Percentiles rank a stretch among this genome's conserved stretches.
phyloP scores from a whole-genome alignment of 352 stramenopile genomes.

The Phytophthora constricta region DNA sequence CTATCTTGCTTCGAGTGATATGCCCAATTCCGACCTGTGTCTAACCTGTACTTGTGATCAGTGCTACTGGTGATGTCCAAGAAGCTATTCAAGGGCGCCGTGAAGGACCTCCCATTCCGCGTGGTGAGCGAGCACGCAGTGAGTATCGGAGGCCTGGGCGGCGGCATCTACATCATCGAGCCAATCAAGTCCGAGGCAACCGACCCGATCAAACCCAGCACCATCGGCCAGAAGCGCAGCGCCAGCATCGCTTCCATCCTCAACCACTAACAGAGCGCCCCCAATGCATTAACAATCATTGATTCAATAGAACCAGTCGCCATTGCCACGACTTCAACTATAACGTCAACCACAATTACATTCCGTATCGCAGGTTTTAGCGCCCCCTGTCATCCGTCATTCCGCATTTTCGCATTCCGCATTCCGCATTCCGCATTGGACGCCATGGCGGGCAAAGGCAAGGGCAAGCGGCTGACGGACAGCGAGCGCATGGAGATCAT shows the following conservation, averaged over 20 bases:
- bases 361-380: no score
- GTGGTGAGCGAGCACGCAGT: conserved; percentile 64
- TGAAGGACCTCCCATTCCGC: conserved; percentile 50
- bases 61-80: conserved; percentile 85
- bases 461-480: conserved; percentile 72
- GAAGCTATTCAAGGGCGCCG: conserved; percentile 69
- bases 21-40: background rate
- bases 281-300: conserved; percentile 5
- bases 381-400: no score
- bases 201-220: conserved; percentile 8
- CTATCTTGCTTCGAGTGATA: background rate
- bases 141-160: conserved; percentile 74
- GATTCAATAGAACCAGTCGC: background rate
- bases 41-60: conserved; percentile 13
- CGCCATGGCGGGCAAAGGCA: conserved; percentile 45
- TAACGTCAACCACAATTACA: no score
- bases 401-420: background rate
- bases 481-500: conserved; percentile 84
- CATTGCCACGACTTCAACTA: no score
- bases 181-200: conserved; percentile 16
- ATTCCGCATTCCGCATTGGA: background rate
- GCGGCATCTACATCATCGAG: conserved; percentile 70
- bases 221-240: conserved; percentile 36
- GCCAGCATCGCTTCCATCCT: conserved; percentile 24
- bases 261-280: background rate